Evolutionary conservation across 805 yeast species (phyloP), one percentile per base, ranked within the genome.

Genomic region (Metschnikowia amazonensis): DNA sequence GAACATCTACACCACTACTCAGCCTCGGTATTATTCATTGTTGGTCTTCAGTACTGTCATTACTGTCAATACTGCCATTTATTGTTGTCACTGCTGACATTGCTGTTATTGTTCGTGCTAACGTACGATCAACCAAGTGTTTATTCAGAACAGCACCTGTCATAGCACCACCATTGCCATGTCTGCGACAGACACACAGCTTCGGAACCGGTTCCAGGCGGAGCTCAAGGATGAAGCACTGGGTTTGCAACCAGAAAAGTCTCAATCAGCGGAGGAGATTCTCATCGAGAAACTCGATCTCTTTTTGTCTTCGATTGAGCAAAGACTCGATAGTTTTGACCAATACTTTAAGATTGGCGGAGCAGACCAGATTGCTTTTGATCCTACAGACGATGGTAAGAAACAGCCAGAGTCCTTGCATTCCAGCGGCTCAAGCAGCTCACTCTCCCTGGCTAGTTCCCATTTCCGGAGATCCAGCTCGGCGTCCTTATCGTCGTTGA

Each of bases 251-350:
- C 14, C 30, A 16, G 13, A 36, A 35, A 20, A 36, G 13, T 18
- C 23, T 29, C 40, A 42, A 20, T 33, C 67, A 1, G 64, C 74
- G 0, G 76, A 71, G 39, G 76, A 70, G 51, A 44, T 66, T 2
- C 58, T 71, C 46, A 66, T 70, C 6, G 75, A 70, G 45, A 67
- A 65, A 42, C 51, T 71, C 29, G 76, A 71, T 44, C 51, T 53
- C n/a, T 71, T 71, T 44, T 56, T 71, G 17, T 63, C 72, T n/a
- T 66, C 72, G 7, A 65, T 71, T n/a, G 76, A 71, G 48, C 60
- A 69, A 10, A 51, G 74, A 18, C 50, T 71, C 28, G 70, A 66
- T 37, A 64, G 60, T 39, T 71, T 71, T 47, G 76, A 71, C 39
- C 64, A 62, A 48, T 71, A 63, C 47, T 70, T 70, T 53, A 64